Evolutionary conservation across 1,284 basidiomycete species (phyloP).

Genomic region (Clitocybe nebularis): DNA sequence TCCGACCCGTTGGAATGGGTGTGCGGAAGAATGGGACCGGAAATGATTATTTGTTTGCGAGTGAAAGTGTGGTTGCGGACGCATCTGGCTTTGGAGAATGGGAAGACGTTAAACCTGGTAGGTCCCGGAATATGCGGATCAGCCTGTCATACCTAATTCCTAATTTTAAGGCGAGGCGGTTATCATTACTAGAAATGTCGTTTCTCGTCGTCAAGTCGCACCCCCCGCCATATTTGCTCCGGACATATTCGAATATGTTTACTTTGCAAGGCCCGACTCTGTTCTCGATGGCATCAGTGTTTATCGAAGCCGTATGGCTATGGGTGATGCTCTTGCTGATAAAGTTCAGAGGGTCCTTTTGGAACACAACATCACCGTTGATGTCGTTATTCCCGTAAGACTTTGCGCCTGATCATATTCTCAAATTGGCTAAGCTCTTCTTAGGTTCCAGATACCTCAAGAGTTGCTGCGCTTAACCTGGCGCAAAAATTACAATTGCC

Average conservation of each 20-base stretch:
- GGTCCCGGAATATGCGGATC: constrained; percentile 19
- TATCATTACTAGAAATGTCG: constrained; percentile 83
- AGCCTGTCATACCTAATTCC: no score
- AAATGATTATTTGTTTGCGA: constrained; percentile 88
- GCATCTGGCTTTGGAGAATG: constrained; percentile 89
- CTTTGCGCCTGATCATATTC: constrained; percentile 7
- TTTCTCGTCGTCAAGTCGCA: constrained; percentile 73
- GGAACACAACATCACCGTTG: constrained; percentile 69
- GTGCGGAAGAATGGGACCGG: constrained; percentile 56
- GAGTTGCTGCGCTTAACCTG: constrained; percentile 93
- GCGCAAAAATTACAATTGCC: constrained; percentile 90
- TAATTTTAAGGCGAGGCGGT: constrained; percentile 76
- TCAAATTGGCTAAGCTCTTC: constrained; percentile 1
- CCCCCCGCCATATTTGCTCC: constrained; percentile 80
- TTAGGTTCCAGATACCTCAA: constrained; percentile 93
- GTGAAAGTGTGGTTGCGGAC: constrained; percentile 96
- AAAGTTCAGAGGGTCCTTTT: constrained; percentile 78
- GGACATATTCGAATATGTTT: constrained; percentile 99
- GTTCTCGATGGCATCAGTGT: constrained; percentile 97
- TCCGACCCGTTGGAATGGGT: constrained; percentile 87
- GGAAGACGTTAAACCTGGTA: constrained; percentile 91
- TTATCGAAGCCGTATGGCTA: constrained; percentile 97
- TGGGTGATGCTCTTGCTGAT: constrained; percentile 94
- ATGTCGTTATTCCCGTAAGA: constrained; percentile 94
- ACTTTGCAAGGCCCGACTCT: constrained; percentile 97